Conservation (phyloP, 2,329 filamentous ascomycete genomes). For the Cercospora janseana region DNA sequence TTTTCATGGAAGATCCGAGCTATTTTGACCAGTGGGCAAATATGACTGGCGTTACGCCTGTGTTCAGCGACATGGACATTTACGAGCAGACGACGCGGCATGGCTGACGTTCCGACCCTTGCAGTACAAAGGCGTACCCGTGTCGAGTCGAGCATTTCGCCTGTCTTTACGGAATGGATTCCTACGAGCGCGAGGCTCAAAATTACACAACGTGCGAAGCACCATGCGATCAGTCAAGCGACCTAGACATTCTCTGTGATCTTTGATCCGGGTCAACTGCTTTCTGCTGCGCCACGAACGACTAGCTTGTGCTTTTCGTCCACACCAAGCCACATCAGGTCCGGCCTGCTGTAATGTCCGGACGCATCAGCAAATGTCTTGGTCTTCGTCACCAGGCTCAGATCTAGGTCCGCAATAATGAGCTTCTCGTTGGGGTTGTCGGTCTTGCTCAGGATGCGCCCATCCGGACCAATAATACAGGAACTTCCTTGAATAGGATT, state of each 20-base stretch:
- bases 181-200: too few relatives aligned
- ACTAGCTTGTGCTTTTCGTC: slow-evolving; percentile 33
- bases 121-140: too few relatives aligned
- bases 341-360: slow-evolving; percentile 54
- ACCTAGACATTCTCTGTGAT: too few relatives aligned
- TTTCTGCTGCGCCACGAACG: slow-evolving; percentile 14
- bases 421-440: slow-evolving; percentile 48
- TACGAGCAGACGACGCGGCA: neutral
- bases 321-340: slow-evolving; percentile 52
- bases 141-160: too few relatives aligned
- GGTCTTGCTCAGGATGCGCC: slow-evolving; percentile 46
- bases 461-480: slow-evolving; percentile 55
- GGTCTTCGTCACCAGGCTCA: slow-evolving; percentile 44
- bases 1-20: slow-evolving; percentile 18
- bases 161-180: too few relatives aligned
- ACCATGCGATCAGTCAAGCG: too few relatives aligned
- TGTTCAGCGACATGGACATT: neutral
- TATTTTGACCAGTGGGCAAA: slow-evolving; percentile 22
- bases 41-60: slow-evolving; percentile 2
- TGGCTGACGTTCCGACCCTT: neutral
- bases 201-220: too few relatives aligned
- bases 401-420: slow-evolving; percentile 51
- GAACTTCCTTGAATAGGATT: slow-evolving; percentile 48
- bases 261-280: neutral
- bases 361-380: slow-evolving; percentile 47